phyloP scores from a whole-genome alignment of 257 asterid species.

The Fraxinus anomala region DNA sequence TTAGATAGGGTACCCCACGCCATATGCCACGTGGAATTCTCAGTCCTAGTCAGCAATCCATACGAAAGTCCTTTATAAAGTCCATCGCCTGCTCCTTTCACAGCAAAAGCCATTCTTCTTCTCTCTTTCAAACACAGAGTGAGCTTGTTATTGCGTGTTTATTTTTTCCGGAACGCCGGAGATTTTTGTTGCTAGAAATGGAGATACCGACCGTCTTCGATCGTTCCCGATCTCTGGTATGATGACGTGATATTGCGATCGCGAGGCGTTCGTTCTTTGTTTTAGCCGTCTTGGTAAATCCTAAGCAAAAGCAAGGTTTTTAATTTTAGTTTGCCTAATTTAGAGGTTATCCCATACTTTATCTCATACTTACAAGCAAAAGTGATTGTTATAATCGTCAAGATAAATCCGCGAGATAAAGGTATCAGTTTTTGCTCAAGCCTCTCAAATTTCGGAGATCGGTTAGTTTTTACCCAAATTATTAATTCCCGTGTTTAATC shows the following conservation, averaged over 20 bases:
- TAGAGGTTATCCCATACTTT: slow-evolving; percentile 63
- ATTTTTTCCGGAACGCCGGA: slow-evolving; percentile 20
- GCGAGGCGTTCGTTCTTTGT: neutral
- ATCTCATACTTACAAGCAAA: slow-evolving; percentile 31
- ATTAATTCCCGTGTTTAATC: slow-evolving; percentile 25
- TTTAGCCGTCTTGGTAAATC: slow-evolving; percentile 37
- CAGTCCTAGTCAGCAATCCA: slow-evolving; percentile 43
- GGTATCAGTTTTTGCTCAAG: slow-evolving; percentile 35
- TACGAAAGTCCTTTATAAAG: slow-evolving; percentile 22
- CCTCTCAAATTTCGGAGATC: slow-evolving; percentile 29
- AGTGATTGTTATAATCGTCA: slow-evolving; percentile 25
- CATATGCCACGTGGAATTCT: slow-evolving; percentile 25
- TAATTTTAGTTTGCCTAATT: slow-evolving; percentile 34
- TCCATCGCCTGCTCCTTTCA: slow-evolving; percentile 24
- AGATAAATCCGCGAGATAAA: slow-evolving; percentile 28
- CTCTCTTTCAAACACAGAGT: slow-evolving; percentile 20
- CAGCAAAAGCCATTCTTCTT: slow-evolving; percentile 30
- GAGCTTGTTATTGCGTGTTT: slow-evolving; percentile 14
- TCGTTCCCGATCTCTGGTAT: slow-evolving; percentile 32
- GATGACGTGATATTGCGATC: slow-evolving; percentile 35
- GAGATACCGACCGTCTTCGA: slow-evolving; percentile 35
- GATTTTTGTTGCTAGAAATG: slow-evolving; percentile 33
- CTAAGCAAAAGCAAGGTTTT: slow-evolving; percentile 42
- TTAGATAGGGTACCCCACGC: slow-evolving; percentile 39
- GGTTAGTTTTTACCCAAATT: slow-evolving; percentile 28